Evolutionary conservation across 129 eudicot genomes (phyloP).

Genomic region (Erigeron canadensis): DNA sequence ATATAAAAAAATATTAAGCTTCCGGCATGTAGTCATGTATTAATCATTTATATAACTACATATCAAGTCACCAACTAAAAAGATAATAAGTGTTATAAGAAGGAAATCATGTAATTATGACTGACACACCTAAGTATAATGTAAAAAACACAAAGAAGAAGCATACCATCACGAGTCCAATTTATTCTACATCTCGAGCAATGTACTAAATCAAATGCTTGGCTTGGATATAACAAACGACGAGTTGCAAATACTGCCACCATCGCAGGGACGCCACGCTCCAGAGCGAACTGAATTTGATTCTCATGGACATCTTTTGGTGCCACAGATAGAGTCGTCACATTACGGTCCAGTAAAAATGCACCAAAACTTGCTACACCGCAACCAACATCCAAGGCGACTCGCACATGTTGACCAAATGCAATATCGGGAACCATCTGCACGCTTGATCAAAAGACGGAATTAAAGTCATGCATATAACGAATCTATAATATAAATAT

Average conservation of each 20-base stretch:
- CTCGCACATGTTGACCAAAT: conserved; percentile 73
- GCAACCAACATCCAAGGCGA: conserved; percentile 77
- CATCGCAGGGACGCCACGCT: conserved; percentile 91
- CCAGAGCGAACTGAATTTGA: conserved; percentile 72
- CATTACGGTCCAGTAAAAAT: conserved; percentile 61
- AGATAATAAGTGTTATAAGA: neutral
- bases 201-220: conserved; percentile 76
- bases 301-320: conserved; percentile 69
- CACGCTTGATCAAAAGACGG: conserved; percentile 23
- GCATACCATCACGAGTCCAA: conserved; percentile 82
- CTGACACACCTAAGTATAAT: neutral
- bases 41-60: neutral
- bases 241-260: conserved; percentile 61
- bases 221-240: conserved; percentile 71
- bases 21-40: neutral
- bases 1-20: neutral
- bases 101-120: neutral
- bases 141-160: neutral
- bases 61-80: neutral
- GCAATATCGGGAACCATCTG: conserved; percentile 84
- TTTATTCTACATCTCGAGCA: conserved; percentile 75
- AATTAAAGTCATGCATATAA: conserved; percentile 24
- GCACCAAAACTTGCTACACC: conserved; percentile 89
- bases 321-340: conserved; percentile 69
- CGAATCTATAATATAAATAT: neutral